phyloP scores from a whole-genome alignment of 176 grass and related monocot species.

The maize (Zea mays) region Zm-B73-REFERENCE-NAM-5.0 NC_050104.1:50846001-50846500 shows the following conservation, averaged over 20 bases:
- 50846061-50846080: background rate
- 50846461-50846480: conserved; percentile 66
- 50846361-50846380: background rate
- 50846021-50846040: conserved; percentile 47
- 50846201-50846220: too few relatives aligned
- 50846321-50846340: background rate
- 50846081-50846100: background rate
- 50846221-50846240: too few relatives aligned
- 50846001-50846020: conserved; percentile 65
- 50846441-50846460: conserved; percentile 54
- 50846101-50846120: too few relatives aligned
- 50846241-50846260: too few relatives aligned
- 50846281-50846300: conserved; percentile 57
- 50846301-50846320: background rate
- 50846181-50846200: too few relatives aligned
- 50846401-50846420: conserved; percentile 64
- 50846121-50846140: too few relatives aligned
- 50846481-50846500: too few relatives aligned
- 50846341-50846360: background rate
- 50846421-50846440: conserved; percentile 49
- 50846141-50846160: too few relatives aligned
- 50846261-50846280: conserved; percentile 51
- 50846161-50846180: too few relatives aligned
- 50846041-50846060: conserved; percentile 47
- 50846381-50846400: conserved; percentile 76